phyloP scores from a whole-genome alignment of 73 alveolate species.

The Tetrahymena elliotti region DNA sequence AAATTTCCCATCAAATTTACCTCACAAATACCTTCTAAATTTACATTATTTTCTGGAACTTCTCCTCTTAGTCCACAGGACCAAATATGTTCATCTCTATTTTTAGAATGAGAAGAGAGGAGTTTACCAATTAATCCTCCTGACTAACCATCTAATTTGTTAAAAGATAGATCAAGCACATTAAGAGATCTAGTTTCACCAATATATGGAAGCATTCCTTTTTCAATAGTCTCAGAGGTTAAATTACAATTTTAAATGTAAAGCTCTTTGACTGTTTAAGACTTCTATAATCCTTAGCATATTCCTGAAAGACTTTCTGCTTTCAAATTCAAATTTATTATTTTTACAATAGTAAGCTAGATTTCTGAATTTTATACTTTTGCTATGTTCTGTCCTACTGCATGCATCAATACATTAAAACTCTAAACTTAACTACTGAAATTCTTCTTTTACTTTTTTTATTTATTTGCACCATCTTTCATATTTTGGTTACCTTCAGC shows the following conservation, averaged over 20 bases:
- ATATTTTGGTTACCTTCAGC: not conserved
- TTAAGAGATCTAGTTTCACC: not conserved
- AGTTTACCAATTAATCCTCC: constrained; percentile 35
- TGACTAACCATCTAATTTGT: constrained; percentile 21
- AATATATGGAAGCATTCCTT: constrained; percentile 9
- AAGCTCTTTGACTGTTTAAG: constrained; percentile 24
- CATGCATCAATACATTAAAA: not conserved
- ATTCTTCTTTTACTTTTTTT: not conserved
- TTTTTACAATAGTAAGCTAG: not conserved
- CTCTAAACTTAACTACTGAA: not conserved
- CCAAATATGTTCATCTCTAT: constrained; percentile 40
- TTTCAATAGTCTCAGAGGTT: constrained; percentile 6
- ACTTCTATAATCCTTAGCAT: constrained; percentile 9
- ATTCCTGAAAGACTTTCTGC: not conserved
- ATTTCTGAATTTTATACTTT: not conserved
- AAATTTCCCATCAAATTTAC: constrained; percentile 12
- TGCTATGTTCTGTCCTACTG: not conserved
- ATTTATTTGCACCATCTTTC: not conserved
- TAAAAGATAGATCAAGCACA: constrained; percentile 21
- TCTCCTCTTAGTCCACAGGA: constrained; percentile 39
- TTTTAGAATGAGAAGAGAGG: constrained; percentile 23
- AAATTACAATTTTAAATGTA: constrained; percentile 12
- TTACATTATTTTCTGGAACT: constrained; percentile 3
- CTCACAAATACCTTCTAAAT: constrained; percentile 31
- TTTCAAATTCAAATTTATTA: not conserved